Base-by-base conservation (phyloP, 805 yeast genomes). In the Suhomyces sp. region DNA sequence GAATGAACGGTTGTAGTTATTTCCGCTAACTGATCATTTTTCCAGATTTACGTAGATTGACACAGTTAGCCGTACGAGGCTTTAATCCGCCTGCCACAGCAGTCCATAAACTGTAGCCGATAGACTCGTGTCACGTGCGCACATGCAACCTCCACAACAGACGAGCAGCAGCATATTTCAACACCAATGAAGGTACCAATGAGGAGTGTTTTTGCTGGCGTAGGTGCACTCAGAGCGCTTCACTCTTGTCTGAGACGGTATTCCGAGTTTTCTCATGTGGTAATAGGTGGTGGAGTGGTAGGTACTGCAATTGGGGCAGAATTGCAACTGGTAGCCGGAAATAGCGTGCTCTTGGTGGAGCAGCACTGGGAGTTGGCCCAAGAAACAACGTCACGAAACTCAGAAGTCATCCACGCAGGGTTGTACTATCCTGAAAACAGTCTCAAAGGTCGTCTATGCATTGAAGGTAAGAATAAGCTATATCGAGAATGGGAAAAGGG, bases 361-460 rank as follows among this genome's bases (percentile, higher is more conserved):
- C 83, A 87, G 61, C 83, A 90, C 65, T 66, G 70, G 1, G 74
- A 74, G 35, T 65, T 83, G 47, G 97, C 97, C 1, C 79, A 81
- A 58, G 97, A 91, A 61, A 90, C 96, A 0, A 86, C 96, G 5
- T 80, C 93, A n/a, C 74, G 97, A 49, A 91, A 91, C 72, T 88
- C 96, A 1, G 97, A 92, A 63, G 97, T 92, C 24, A 86, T 91
- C 23, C 97, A 91, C 69, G 96, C 96, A 0, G 97, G 97, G 0
- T 62, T 91, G 6, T 92, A 92, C 65, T 87, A 88, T 62, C 96
- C 96, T 0, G 70, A 73, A 8, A 80, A 81, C 53, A 78, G 87
- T 2, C 72, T 92, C 50, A 87, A 89, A 63, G 82, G 89, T 0
- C 69, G 74, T 57, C 69, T 91, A 27, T 92, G 97, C 61, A 74